A percentile compares a stretch with the other conserved stretches of the same genome.
These are phyloP conservation scores for Chaetomiaceae sp. DNA, from an alignment of 2,329 filamentous ascomycete species.

Conservation along the genomic window DNA sequence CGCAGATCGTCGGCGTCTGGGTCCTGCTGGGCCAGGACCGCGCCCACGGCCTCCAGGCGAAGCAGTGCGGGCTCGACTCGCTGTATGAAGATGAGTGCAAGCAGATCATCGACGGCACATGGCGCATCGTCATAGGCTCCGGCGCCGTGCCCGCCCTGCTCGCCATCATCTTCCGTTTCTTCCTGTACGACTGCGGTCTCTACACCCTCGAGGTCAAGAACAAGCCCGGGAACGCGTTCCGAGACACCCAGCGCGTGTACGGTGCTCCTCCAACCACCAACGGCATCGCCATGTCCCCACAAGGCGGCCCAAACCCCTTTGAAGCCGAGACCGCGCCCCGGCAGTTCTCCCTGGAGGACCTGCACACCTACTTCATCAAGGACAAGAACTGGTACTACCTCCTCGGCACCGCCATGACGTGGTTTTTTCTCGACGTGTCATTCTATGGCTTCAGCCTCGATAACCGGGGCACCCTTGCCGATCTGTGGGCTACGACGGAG, in stretches of 20 bases:
- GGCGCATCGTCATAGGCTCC: slow-evolving; percentile 61
- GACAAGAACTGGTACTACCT: slow-evolving; percentile 43
- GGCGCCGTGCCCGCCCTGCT: slow-evolving; percentile 58
- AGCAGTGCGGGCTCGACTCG: slow-evolving; percentile 43
- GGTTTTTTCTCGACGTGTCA: slow-evolving; percentile 51
- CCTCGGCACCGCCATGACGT: slow-evolving; percentile 42
- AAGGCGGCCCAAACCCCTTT: slow-evolving; percentile 19
- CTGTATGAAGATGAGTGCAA: slow-evolving; percentile 41
- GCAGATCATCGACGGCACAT: slow-evolving; percentile 51
- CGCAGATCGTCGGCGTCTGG: slow-evolving; percentile 54
- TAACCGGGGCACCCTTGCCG: slow-evolving; percentile 37
- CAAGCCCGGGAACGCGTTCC: slow-evolving; percentile 51
- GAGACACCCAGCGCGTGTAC: slow-evolving; percentile 55
- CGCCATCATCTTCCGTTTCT: slow-evolving; percentile 60
- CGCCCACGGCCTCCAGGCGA: slow-evolving; percentile 36
- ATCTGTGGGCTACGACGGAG: slow-evolving; percentile 36
- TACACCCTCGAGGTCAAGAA: slow-evolving; percentile 61
- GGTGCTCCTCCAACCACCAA: slow-evolving; percentile 34
- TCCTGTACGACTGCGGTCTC: slow-evolving; percentile 59
- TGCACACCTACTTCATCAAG: slow-evolving; percentile 45
- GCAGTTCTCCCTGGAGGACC: slow-evolving; percentile 43
- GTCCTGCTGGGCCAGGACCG: slow-evolving; percentile 42
- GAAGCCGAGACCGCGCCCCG: slow-evolving; percentile 34
- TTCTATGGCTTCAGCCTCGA: slow-evolving; percentile 52
- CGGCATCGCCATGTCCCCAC: slow-evolving; percentile 31